Base-by-base conservation (phyloP, 2,329 filamentous ascomycete genomes). In the Colletotrichum shisoi region DNA sequence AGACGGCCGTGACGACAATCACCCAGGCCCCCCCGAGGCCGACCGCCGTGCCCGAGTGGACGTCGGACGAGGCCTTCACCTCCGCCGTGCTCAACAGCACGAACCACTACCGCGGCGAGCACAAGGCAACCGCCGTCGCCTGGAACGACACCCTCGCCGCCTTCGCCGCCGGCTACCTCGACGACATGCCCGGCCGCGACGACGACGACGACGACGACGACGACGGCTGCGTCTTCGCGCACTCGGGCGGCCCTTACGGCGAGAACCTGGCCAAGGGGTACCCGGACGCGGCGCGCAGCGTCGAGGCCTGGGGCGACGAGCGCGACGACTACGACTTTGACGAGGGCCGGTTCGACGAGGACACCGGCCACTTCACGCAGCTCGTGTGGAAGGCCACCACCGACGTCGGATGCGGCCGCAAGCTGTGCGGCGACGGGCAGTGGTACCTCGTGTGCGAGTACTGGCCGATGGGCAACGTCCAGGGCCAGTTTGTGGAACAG, bases 191-290 rank as follows among this genome's bases (percentile, higher is more conserved):
- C 12, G 61, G 49, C n/a, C n/a, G n/a, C 24, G 24, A 3, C 21
- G 21, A 24, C 39, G 52, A 53, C 39, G 61, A n/a, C n/a, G n/a
- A n/a, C n/a, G n/a, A n/a, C 24, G 24, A 3, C 21, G 21, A 24
- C 39, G 52, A 53, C 39, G 61, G 59, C 51, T 85, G 85, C 76
- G 72, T 74, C 2, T 87, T 88, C 70, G 73, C 77, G 58, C 87
- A 90, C 77, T 85, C 80, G 69, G 83, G 83, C 62, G 88, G 88
- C 0, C 86, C 88, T 0, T 88, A 88, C 69, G 91, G 91, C 72
- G 91, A 94, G 78, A 94, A 93, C 76, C 83, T 94, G 3, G 90
- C 90, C 8, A 81, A 87, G 4, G 90, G 90, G 4, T 92, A 87
- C 74, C 69, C 80, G 0, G 87, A 89, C 72, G 84, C 83, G 1